Evolutionary conservation across 2,329 filamentous ascomycete species (phyloP).

Genomic region (Botrytis deweyae): DNA sequence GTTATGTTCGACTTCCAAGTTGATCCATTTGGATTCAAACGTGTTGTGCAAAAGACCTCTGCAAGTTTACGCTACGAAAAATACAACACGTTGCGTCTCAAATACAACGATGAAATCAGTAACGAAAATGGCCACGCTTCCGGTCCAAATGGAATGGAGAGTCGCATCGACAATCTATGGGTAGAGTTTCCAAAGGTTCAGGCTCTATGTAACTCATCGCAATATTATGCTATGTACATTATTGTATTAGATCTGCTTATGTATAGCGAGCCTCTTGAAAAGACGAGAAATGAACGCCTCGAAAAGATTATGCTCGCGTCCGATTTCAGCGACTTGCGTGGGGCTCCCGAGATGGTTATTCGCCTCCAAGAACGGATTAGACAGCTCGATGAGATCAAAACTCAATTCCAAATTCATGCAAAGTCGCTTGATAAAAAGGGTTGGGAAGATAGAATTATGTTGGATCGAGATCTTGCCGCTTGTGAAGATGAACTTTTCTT

Average conservation of each 20-base stretch:
- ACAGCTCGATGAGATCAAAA: slow-evolving; percentile 94
- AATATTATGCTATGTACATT: slow-evolving; percentile 98
- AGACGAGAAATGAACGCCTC: slow-evolving; percentile 90
- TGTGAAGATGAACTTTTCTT: slow-evolving; percentile 99
- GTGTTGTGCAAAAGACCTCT: slow-evolving; percentile 95
- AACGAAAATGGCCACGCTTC: slow-evolving; percentile 56
- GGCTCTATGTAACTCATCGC: slow-evolving; percentile 93
- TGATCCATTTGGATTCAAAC: slow-evolving; percentile 95
- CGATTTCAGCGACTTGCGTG: slow-evolving; percentile 94
- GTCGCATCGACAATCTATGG: slow-evolving; percentile 92
- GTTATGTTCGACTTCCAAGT: slow-evolving; percentile 96
- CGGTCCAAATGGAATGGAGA: slow-evolving; percentile 61
- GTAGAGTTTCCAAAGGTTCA: slow-evolving; percentile 93
- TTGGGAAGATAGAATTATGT: slow-evolving; percentile 84
- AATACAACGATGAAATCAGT: slow-evolving; percentile 88
- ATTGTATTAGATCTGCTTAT: slow-evolving; percentile 94
- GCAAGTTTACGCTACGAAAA: slow-evolving; percentile 95
- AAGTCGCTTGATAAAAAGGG: slow-evolving; percentile 82
- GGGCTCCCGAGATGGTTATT: slow-evolving; percentile 89
- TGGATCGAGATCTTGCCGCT: slow-evolving; percentile 83
- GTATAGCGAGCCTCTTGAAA: slow-evolving; percentile 94
- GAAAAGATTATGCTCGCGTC: slow-evolving; percentile 99
- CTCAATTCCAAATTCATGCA: slow-evolving; percentile 90
- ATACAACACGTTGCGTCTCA: slow-evolving; percentile 93
- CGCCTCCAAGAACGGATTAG: slow-evolving; percentile 88